Conservation (phyloP, 2,329 filamentous ascomycete genomes). For the Dendrostoma leiphaemia region DNA sequence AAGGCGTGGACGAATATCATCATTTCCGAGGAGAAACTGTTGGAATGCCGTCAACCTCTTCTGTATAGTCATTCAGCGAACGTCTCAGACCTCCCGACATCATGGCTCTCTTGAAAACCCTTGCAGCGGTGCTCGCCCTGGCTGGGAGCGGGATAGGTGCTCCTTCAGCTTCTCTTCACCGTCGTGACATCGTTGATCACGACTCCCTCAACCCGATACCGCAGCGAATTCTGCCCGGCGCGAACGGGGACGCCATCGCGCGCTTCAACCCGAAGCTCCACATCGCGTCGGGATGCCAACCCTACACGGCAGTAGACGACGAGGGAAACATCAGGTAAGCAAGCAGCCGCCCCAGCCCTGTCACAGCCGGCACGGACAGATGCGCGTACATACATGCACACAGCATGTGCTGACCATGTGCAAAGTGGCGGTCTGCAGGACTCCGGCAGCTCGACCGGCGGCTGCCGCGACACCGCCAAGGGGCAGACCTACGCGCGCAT, state of each 20-base stretch:
- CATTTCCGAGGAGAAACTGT: too few relatives aligned
- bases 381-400: too few relatives aligned
- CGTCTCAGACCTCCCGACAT: too few relatives aligned
- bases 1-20: too few relatives aligned
- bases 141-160: slow-evolving; percentile 2
- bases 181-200: slow-evolving; percentile 1
- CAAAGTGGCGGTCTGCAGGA: slow-evolving; percentile 33
- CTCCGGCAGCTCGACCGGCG: slow-evolving; percentile 26
- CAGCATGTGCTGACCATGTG: background rate
- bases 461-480: slow-evolving; percentile 27
- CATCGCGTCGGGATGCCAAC: slow-evolving; percentile 25
- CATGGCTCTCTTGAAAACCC: background rate
- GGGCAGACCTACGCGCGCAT: slow-evolving; percentile 37
- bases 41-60: too few relatives aligned
- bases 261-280: slow-evolving; percentile 23
- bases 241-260: slow-evolving; percentile 17
- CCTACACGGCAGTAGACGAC: slow-evolving; percentile 22
- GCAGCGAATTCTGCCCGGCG: slow-evolving; percentile 21
- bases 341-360: background rate
- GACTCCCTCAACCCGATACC: slow-evolving; percentile 6
- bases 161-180: background rate
- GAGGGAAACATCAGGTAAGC: slow-evolving; percentile 18
- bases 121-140: background rate
- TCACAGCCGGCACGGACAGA: background rate
- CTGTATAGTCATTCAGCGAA: too few relatives aligned